Percentiles rank a stretch among this genome's conserved stretches.
phyloP scores from a whole-genome alignment of 257 asterid genomes.

The Scutellaria galericulata region DNA sequence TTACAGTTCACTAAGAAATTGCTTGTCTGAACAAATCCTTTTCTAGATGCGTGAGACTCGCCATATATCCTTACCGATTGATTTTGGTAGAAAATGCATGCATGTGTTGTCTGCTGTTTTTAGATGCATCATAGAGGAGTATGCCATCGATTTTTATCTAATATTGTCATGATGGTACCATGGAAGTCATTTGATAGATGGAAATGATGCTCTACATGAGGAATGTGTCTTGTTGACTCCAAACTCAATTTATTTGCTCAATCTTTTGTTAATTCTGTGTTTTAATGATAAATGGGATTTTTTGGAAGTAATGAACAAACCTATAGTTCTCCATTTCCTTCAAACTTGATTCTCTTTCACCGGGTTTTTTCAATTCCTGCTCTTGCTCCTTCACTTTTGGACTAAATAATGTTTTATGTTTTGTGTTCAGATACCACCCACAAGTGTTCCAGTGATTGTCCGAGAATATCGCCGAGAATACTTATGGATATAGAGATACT shows the following conservation, averaged over 20 bases:
- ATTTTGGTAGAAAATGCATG: neutral
- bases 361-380: neutral
- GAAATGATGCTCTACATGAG: neutral
- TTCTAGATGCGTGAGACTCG: slow-evolving; percentile 2
- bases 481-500: slow-evolving; percentile 58
- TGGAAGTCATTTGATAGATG: neutral
- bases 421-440: slow-evolving; percentile 80
- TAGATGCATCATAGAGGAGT: slow-evolving; percentile 14
- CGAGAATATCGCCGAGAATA: slow-evolving; percentile 82
- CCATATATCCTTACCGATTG: neutral
- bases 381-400: neutral
- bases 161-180: neutral
- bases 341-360: neutral
- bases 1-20: slow-evolving; percentile 10
- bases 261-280: neutral
- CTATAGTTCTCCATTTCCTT: neutral
- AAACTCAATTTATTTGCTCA: neutral
- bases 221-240: neutral
- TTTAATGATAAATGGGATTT: neutral
- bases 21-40: neutral
- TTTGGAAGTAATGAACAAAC: neutral
- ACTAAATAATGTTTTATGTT: slow-evolving; percentile 15
- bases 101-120: neutral
- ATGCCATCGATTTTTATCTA: neutral
- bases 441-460: slow-evolving; percentile 93